These are phyloP conservation scores for Penicillium sp. DNA, from an alignment of 2,329 filamentous ascomycete genomes.

Conservation along the genomic window DNA sequence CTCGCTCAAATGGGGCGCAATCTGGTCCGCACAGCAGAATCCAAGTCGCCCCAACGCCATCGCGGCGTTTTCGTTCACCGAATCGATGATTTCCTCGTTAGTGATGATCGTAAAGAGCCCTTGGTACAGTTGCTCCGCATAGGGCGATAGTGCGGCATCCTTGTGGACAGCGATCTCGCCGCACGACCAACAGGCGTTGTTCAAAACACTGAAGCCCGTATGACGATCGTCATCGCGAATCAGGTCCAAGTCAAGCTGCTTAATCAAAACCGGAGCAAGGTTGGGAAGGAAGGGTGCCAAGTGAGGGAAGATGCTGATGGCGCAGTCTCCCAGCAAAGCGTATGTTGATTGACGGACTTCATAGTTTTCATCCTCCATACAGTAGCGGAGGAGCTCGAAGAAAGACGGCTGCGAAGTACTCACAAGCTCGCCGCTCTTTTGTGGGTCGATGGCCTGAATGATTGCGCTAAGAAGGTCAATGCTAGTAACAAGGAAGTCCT, in stretches of 20 bases:
- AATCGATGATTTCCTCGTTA: slow-evolving; percentile 79
- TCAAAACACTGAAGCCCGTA: slow-evolving; percentile 84
- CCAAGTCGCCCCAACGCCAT: slow-evolving; percentile 89
- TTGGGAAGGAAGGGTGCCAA: slow-evolving; percentile 70
- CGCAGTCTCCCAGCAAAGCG: slow-evolving; percentile 88
- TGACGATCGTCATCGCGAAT: slow-evolving; percentile 78
- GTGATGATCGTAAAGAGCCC: slow-evolving; percentile 78
- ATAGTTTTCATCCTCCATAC: slow-evolving; percentile 86
- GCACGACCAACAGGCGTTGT: slow-evolving; percentile 96
- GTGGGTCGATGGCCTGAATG: slow-evolving; percentile 77
- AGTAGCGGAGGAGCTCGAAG: slow-evolving; percentile 86
- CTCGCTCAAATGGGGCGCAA: slow-evolving; percentile 74
- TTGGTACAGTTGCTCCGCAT: slow-evolving; percentile 71
- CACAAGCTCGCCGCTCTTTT: slow-evolving; percentile 74
- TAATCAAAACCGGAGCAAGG: slow-evolving; percentile 75
- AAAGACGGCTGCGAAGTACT: slow-evolving; percentile 73
- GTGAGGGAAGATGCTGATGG: slow-evolving; percentile 84
- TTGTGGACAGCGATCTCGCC: slow-evolving; percentile 87
- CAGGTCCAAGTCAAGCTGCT: slow-evolving; percentile 78
- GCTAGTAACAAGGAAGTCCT: slow-evolving; percentile 95
- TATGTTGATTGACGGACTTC: slow-evolving; percentile 96
- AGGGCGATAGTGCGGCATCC: slow-evolving; percentile 69
- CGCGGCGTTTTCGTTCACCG: slow-evolving; percentile 88
- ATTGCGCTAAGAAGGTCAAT: slow-evolving; percentile 90
- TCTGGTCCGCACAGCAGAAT: slow-evolving; percentile 68